Evolutionary conservation across 169 alveolate genomes (phyloP).

Genomic region (Plasmodium coatneyi): DNA sequence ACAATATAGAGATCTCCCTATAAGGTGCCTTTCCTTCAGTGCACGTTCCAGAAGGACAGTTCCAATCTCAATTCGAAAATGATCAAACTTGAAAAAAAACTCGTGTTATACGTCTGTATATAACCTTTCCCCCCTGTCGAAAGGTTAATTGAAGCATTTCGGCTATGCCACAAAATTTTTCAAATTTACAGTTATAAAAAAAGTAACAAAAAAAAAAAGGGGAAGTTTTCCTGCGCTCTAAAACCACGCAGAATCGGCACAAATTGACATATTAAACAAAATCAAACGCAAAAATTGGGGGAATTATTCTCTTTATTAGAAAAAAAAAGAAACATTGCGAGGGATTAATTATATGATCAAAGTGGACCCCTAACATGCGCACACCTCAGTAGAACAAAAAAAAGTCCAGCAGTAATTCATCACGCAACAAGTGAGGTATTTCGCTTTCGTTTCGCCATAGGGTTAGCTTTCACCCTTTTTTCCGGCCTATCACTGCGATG

Average conservation of each 20-base stretch:
- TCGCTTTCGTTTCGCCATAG: not conserved
- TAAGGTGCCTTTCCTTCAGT: not conserved
- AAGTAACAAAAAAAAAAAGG: not conserved
- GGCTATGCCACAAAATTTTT: not conserved
- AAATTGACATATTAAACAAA: conserved; percentile 8
- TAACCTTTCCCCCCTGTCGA: not conserved
- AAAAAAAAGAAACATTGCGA: not conserved
- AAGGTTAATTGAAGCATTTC: not conserved
- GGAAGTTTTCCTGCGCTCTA: not conserved
- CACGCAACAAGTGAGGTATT: not conserved
- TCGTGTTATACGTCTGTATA: not conserved
- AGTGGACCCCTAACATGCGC: not conserved
- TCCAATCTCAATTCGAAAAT: not conserved
- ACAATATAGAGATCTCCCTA: not conserved
- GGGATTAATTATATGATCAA: not conserved
- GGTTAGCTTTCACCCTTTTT: not conserved
- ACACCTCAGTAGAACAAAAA: not conserved
- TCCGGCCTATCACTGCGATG: conserved; percentile 4
- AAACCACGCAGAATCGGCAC: not conserved
- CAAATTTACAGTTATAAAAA: not conserved
- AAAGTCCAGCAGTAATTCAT: not conserved
- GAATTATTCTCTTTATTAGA: not conserved
- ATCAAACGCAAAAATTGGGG: not conserved
- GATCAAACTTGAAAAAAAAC: not conserved
- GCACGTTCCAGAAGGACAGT: not conserved